These are phyloP conservation scores for Pontederia crassipes DNA, from an alignment of 176 grass and related monocot genomes.

Conservation along the genomic window DNA sequence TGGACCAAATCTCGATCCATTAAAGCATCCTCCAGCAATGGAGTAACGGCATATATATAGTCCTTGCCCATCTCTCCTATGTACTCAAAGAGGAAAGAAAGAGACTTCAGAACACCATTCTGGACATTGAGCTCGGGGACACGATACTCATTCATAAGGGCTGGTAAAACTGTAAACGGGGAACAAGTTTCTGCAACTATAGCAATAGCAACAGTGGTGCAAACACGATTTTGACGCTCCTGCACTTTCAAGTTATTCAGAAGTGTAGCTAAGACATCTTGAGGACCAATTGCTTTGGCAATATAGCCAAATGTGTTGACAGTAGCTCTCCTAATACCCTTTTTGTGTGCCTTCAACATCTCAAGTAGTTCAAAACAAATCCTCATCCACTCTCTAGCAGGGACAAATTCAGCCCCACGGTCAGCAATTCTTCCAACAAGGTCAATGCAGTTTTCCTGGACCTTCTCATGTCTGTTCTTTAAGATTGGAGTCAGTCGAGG, in stretches of 20 bases:
- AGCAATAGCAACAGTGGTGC: constrained; percentile 88
- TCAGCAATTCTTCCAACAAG: constrained; percentile 96
- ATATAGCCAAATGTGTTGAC: constrained; percentile 99
- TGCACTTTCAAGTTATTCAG: constrained; percentile 94
- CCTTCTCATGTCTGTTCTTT: constrained; percentile 97
- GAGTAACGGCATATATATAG: constrained; percentile 92
- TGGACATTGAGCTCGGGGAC: constrained; percentile 96
- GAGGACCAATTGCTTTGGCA: constrained; percentile 91
- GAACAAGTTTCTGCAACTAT: constrained; percentile 98
- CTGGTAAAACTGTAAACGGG: constrained; percentile 88
- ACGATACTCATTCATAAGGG: constrained; percentile 92
- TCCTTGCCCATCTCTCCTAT: constrained; percentile 99
- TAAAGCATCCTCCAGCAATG: constrained; percentile 90
- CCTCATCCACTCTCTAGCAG: constrained; percentile 98
- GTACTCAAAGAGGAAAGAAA: constrained; percentile 95
- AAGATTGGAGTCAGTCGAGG: constrained; percentile 89
- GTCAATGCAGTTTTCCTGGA: constrained; percentile 98
- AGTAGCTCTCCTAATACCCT: constrained; percentile 90
- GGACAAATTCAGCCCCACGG: constrained; percentile 94
- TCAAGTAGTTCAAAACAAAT: constrained; percentile 96
- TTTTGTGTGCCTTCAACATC: constrained; percentile 99
- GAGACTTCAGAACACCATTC: constrained; percentile 94
- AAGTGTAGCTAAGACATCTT: constrained; percentile 85
- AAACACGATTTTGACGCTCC: constrained; percentile 93
- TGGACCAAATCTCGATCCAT: constrained; percentile 97